A percentile compares a stretch with the other conserved stretches of the same genome.
These are phyloP conservation scores for Claviceps purpurea DNA, from an alignment of 2,329 filamentous ascomycete species.

Conservation along the genomic window DNA sequence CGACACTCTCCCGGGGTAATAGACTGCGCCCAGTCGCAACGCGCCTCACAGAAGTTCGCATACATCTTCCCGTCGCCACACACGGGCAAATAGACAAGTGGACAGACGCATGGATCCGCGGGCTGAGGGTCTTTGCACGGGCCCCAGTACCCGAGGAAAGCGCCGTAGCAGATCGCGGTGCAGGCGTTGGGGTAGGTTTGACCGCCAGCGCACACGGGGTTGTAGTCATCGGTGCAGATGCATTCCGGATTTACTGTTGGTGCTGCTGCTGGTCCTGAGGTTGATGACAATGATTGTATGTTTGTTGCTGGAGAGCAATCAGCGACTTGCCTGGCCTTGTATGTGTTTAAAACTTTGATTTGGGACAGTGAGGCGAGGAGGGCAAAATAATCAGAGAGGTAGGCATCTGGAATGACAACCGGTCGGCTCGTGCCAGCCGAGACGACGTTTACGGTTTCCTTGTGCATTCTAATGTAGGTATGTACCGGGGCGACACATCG, in stretches of 20 bases:
- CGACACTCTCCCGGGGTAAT: constrained; percentile 17
- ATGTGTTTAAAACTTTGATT: too few species aligned
- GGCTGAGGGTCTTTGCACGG: neutral
- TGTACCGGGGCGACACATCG: too few species aligned
- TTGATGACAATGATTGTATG: too few species aligned
- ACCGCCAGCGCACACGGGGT: neutral
- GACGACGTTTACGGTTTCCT: too few species aligned
- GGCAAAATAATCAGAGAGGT: too few species aligned
- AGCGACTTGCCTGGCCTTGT: too few species aligned
- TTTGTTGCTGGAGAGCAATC: too few species aligned
- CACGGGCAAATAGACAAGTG: neutral
- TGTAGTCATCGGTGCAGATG: neutral
- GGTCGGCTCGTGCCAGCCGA: too few species aligned
- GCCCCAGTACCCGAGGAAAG: neutral
- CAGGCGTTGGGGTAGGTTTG: neutral
- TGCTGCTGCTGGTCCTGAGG: too few species aligned
- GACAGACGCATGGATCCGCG: neutral
- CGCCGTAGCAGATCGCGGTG: neutral
- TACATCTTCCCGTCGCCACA: neutral
- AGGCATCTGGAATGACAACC: too few species aligned
- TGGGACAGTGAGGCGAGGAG: too few species aligned
- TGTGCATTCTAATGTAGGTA: too few species aligned
- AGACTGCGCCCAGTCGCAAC: constrained; percentile 26
- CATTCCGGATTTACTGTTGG: neutral
- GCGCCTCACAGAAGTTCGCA: neutral